Base-by-base conservation (phyloP, 306 rosid genomes). In the Quercus bicolor region DNA sequence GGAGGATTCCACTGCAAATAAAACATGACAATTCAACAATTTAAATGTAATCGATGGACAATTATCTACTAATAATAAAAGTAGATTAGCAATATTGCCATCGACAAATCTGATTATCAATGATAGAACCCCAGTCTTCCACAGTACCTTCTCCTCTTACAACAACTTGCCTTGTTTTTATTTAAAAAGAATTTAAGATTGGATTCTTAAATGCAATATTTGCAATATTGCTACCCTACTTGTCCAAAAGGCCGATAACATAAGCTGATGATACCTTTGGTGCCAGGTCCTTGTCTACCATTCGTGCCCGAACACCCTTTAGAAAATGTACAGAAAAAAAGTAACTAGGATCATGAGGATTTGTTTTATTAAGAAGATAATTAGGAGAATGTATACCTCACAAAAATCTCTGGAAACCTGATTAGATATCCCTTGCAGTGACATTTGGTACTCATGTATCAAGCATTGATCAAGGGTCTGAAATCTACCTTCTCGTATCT, bases 1-100 rank as follows among this genome's bases (percentile, higher is more conserved):
- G 97, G 97, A 83, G 98, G 98, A 87, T 94, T 87, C 98, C 98
- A 92, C 97, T 92, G 97, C 81, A 86, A 60, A 75, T 76, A 52
- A 76, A 70, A 53, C 23, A 66, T 15, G 69, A 73, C 19, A 59
- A 19, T 19, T 34, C 69, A 43, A 65, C 34, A 70, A 60, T 34
- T 64, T 70, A 75, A 34, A 74, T 45, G 34, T 28, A 26, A 31
- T 5, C 3, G 16, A 15, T 13, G 4, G 20, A 12, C 33, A 65
- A 1, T 18, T 6, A 7, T 31, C 11, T 7, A 31, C 5, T 4
- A n/a, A 65, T 6, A 15, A 65, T 7, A 29, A 8, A 8, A 57
- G 13, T 31, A 15, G 6, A 15, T n/a, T 31, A 65, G 7, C 13
- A 33, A 65, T 65, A 31, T 15, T 29, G 70, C 43, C 66, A 31